These are phyloP conservation scores for Rickenella mellea DNA, from an alignment of 768 basidiomycete genomes.

Conservation along the genomic window DNA sequence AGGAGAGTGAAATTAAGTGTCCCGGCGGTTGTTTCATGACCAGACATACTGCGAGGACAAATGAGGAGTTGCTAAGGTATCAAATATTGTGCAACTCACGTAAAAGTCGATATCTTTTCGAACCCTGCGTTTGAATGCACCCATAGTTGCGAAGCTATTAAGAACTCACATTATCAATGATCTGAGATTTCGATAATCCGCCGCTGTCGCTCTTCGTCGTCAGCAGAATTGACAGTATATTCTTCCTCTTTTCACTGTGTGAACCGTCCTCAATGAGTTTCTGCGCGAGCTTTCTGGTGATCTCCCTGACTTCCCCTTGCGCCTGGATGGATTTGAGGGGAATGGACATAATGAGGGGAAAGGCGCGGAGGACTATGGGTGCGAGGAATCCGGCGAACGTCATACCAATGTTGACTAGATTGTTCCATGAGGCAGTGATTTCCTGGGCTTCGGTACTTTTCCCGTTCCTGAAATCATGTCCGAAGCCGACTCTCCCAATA, in stretches of 20 bases:
- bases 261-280: constrained; percentile 15
- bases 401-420: constrained; percentile 12
- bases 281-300: constrained; percentile 15
- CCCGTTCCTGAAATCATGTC: constrained; percentile 3
- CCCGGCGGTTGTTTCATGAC: constrained; percentile 20
- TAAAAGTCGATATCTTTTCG: constrained; percentile 24
- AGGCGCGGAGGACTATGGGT: constrained; percentile 19
- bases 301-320: constrained; percentile 17
- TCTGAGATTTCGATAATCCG: constrained; percentile 10
- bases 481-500: constrained; percentile 11
- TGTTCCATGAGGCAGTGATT: constrained; percentile 16
- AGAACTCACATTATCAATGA: constrained; percentile 16
- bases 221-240: constrained; percentile 19
- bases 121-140: too few relatives aligned
- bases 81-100: too few relatives aligned
- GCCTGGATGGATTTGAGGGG: constrained; percentile 17
- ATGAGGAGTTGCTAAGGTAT: too few relatives aligned
- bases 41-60: too few relatives aligned
- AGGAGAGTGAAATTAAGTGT: constrained; percentile 22
- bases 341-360: constrained; percentile 16
- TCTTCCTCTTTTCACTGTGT: constrained; percentile 7
- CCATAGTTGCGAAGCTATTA: too few relatives aligned
- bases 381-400: constrained; percentile 17
- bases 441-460: constrained; percentile 14
- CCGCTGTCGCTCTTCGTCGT: constrained; percentile 7